Evolutionary conservation across 2,329 filamentous ascomycete species (phyloP), one percentile per base, ranked within the genome.

Genomic region (Dothidotthia symphoricarpi): DNA sequence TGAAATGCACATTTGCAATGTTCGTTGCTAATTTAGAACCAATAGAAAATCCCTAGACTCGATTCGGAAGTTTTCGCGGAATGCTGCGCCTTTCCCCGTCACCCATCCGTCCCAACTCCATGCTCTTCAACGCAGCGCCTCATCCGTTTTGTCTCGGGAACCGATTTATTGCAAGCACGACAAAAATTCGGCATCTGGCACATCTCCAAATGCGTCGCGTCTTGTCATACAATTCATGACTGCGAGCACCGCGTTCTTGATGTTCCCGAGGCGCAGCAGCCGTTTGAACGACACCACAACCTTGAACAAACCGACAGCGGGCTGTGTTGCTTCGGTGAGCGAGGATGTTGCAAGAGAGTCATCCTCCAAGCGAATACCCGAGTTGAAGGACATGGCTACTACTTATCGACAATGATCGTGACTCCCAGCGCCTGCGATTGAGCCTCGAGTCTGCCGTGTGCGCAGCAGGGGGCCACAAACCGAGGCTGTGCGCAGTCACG

Each of bases 251-350:
- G n/a, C n/a, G n/a, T n/a, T n/a, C n/a, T 22, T 22, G 32, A 19
- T 28, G 13, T 24, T 32, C 3, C 24, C 14, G 53, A 40, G 56
- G 57, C 56, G 56, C 53, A 59, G 57, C 51, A 43, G 13, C n/a
- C 22, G 29, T 16, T 7, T 25, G 25, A 39, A 35, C 42, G 30
- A 32, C 39, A 34, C 28, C 36, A 38, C 24, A 27, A 34, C 41
- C 39, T 34, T 35, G 41, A 43, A 49, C 31, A 36, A 43, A 46
- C 46, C 46, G 39, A 35, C 22, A 8, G 38, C 30, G 49, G 57
- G 60, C 59, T 62, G 59, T 60, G 59, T 47, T 41, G 16, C 36
- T 39, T 55, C 59, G 59, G 58, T 62, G 47, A 60, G 41, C 31
- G 43, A 46, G 26, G 41, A 45, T 34, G 26, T 32, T 35, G 41